Evolutionary conservation across 2,329 filamentous ascomycete genomes (phyloP).

Genomic region (Neonectria faginata): DNA sequence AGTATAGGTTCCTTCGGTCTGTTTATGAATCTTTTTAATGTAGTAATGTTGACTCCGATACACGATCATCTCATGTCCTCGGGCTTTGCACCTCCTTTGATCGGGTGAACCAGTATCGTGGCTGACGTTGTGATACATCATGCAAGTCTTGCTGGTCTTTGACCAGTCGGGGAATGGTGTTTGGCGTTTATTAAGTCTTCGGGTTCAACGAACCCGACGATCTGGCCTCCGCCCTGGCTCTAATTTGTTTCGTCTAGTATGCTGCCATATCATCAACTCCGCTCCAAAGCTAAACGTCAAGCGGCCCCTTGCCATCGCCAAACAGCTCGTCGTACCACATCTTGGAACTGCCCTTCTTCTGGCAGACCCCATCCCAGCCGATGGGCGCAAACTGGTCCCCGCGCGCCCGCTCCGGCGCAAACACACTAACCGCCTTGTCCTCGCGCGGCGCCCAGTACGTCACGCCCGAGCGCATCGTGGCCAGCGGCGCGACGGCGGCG

Average conservation of each 20-base stretch:
- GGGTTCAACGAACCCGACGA: background rate
- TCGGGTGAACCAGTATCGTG: background rate
- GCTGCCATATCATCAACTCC: background rate
- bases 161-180: background rate
- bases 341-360: slow-evolving; percentile 40
- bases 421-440: slow-evolving; percentile 38
- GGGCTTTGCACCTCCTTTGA: background rate
- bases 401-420: slow-evolving; percentile 36
- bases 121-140: background rate
- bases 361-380: slow-evolving; percentile 51
- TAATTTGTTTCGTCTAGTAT: background rate
- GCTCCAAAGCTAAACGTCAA: slow-evolving; percentile 28
- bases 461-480: slow-evolving; percentile 30
- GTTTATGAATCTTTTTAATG: slow-evolving; percentile 30
- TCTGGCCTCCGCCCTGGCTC: background rate
- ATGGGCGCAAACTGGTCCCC: slow-evolving; percentile 41
- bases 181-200: background rate
- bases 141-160: background rate
- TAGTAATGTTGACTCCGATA: slow-evolving; percentile 34
- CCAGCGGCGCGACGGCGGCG: slow-evolving; percentile 34
- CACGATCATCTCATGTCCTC: slow-evolving; percentile 4
- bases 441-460: slow-evolving; percentile 43
- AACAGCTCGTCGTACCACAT: slow-evolving; percentile 52
- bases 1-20: slow-evolving; percentile 18
- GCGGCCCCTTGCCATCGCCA: slow-evolving; percentile 48